These are phyloP conservation scores for Tolypocladium tundrense DNA, from an alignment of 2,329 filamentous ascomycete genomes.

Conservation along the genomic window DNA sequence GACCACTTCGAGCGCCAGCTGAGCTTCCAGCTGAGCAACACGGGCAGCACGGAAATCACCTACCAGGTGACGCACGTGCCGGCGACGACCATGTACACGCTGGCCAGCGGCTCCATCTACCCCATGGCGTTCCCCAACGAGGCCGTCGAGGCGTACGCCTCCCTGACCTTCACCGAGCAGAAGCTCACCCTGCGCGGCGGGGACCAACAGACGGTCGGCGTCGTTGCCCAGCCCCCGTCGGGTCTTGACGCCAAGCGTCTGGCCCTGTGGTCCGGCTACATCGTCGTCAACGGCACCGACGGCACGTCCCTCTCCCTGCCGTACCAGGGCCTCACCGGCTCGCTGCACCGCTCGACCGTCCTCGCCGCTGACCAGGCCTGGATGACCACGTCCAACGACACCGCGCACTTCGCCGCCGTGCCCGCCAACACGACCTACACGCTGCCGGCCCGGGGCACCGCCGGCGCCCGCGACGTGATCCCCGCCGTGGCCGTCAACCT, in stretches of 20 bases:
- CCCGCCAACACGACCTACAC: conserved; percentile 26
- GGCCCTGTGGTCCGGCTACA: conserved; percentile 31
- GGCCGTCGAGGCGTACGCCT: conserved; percentile 25
- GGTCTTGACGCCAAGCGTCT: conserved; percentile 23
- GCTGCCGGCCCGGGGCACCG: conserved; percentile 21
- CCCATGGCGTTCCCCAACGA: conserved; percentile 35
- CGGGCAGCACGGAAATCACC: conserved; percentile 34
- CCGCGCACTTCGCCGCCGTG: conserved; percentile 7
- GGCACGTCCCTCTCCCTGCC: conserved; percentile 25
- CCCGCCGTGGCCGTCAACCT: conserved; percentile 30
- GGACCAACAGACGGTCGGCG: conserved; percentile 29
- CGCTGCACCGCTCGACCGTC: conserved; percentile 16
- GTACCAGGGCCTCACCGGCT: conserved; percentile 27
- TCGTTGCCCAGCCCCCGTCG: conserved; percentile 30
- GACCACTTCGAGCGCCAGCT: conserved; percentile 38
- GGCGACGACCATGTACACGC: conserved; percentile 43
- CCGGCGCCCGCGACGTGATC: conserved; percentile 17
- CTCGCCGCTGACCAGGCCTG: conserved; percentile 10
- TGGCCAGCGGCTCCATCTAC: conserved; percentile 19
- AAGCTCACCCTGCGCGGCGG: conserved; percentile 32
- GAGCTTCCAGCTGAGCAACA: conserved; percentile 47
- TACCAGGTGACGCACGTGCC: conserved; percentile 40
- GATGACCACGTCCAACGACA: conserved; percentile 7
- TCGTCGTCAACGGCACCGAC: conserved; percentile 27
- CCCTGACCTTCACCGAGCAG: conserved; percentile 29